Base-by-base conservation (phyloP, 192 early-diverging fungal species). In the Gonapodya sp. region DNA sequence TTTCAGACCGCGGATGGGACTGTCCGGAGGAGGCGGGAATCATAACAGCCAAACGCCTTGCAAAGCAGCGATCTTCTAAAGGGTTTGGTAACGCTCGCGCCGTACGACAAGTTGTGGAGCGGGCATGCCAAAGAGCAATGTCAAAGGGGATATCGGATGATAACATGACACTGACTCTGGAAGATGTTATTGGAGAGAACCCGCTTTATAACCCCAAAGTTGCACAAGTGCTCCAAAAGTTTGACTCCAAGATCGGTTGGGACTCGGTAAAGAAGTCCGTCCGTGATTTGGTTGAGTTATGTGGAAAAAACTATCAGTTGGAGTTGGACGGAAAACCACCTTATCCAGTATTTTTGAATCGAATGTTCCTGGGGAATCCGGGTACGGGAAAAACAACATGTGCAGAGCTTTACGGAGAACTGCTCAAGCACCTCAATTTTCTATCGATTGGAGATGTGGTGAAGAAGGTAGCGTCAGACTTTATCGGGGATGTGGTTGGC, bases 1-100 rank as follows among this genome's bases (percentile, higher is more conserved):
- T 85, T 24, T 36, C 30, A 2, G 81, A 83, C 36, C 37, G 82
- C 18, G 85, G 73, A 1, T 85, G 85, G 85, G 80, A 24, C 31
- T 84, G 81, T 14, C 79, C 79, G 35, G 77, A 82, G 2, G 14
- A 36, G 32, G 79, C 85, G 82, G 85, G 79, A 14, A 81, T 46
- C 0, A 35, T 85, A 34, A 80, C 81, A 16, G 35, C 64, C 30
- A 84, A 79, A 34, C 79, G 80, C 30, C 64, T 85, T 16, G 77
- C 79, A 1, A 86, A 82, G 46, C 36, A 18, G 36, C 79, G 84
- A 33, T 81, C 80, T 37, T 34, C 78, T 1, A 86, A 85, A 36
- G 85, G 85, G 31, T 85, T 85, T 75, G 85, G 85, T 34, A 85
- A 85, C 35, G 85, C 85, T 34, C 77, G 85, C n/a, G 78, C 84